Evolutionary conservation across 1,284 basidiomycete genomes (phyloP).

Genomic region (Pseudozyma sp.): DNA sequence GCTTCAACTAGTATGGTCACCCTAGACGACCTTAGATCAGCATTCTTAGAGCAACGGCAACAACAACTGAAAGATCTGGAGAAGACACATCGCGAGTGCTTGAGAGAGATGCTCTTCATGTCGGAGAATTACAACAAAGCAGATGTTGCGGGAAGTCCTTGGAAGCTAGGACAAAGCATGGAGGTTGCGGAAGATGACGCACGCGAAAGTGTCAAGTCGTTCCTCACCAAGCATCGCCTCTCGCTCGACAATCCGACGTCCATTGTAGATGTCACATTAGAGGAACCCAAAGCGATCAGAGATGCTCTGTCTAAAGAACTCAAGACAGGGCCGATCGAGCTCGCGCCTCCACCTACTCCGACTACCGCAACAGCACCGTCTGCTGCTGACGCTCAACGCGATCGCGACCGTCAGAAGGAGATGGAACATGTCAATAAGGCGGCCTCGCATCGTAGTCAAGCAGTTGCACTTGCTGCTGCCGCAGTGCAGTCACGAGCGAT

Average conservation of each 20-base stretch:
- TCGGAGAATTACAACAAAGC: constrained; percentile 37
- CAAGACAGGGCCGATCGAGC: constrained; percentile 30
- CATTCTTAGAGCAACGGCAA: constrained; percentile 40
- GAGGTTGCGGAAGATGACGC: constrained; percentile 33
- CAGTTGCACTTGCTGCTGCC: constrained; percentile 37
- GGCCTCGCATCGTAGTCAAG: constrained; percentile 36
- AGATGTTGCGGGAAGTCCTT: constrained; percentile 39
- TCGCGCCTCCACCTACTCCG: constrained; percentile 46
- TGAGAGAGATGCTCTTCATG: constrained; percentile 50
- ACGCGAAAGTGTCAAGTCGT: constrained; percentile 28
- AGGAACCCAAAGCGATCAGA: constrained; percentile 33
- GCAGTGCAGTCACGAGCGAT: constrained; percentile 43
- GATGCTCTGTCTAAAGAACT: constrained; percentile 35
- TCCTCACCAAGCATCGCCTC: constrained; percentile 24
- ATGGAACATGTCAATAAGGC: constrained; percentile 20
- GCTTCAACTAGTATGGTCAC: constrained; percentile 54
- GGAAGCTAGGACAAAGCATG: constrained; percentile 40
- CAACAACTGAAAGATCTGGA: constrained; percentile 42
- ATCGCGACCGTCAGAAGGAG: constrained; percentile 38
- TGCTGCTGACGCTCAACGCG: constrained; percentile 37
- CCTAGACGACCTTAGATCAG: constrained; percentile 38
- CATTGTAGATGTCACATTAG: constrained; percentile 30
- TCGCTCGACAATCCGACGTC: constrained; percentile 28
- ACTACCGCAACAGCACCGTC: constrained; percentile 33
- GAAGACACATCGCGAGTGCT: constrained; percentile 22